Percentiles rank a stretch among this genome's conserved stretches.
These are phyloP conservation scores for Seminavis robusta DNA, from an alignment of 108 stramenopile genomes.

Conservation along the genomic window DNA sequence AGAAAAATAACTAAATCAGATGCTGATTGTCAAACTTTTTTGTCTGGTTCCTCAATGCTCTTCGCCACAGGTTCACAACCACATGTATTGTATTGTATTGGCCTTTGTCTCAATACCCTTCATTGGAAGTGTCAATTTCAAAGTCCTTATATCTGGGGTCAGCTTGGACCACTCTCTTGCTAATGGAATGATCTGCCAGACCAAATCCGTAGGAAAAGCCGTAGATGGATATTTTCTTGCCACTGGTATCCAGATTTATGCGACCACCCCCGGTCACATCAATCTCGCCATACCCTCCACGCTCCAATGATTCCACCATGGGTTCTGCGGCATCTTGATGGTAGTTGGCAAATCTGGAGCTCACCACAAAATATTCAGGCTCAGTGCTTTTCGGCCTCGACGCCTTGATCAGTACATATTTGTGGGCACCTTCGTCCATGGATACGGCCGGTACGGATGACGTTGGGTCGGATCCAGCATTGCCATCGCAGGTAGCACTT, in stretches of 20 bases:
- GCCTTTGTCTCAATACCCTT: constrained; percentile 76
- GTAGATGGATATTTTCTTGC: constrained; percentile 59
- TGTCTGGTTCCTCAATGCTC: too few species aligned
- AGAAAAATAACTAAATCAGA: too few species aligned
- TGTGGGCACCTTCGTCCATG: constrained; percentile 70
- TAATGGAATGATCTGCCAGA: constrained; percentile 60
- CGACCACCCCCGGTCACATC: constrained; percentile 75
- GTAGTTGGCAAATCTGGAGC: constrained; percentile 51
- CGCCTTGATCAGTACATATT: constrained; percentile 77
- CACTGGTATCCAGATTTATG: constrained; percentile 39
- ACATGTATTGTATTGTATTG: too few species aligned
- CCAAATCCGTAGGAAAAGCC: constrained; percentile 84
- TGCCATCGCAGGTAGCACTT: not conserved
- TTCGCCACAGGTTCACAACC: too few species aligned
- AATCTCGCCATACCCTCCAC: constrained; percentile 53
- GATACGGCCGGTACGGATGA: constrained; percentile 49
- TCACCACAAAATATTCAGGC: constrained; percentile 58
- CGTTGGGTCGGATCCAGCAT: not conserved
- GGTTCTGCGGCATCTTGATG: constrained; percentile 82
- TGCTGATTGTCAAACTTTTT: too few species aligned
- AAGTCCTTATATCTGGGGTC: constrained; percentile 53
- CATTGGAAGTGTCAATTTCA: constrained; percentile 58
- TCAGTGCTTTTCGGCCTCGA: constrained; percentile 14
- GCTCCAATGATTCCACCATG: constrained; percentile 49
- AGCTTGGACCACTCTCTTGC: constrained; percentile 47